Base-by-base conservation (phyloP, 306 rosid species). In the Quercus ilex region DNA sequence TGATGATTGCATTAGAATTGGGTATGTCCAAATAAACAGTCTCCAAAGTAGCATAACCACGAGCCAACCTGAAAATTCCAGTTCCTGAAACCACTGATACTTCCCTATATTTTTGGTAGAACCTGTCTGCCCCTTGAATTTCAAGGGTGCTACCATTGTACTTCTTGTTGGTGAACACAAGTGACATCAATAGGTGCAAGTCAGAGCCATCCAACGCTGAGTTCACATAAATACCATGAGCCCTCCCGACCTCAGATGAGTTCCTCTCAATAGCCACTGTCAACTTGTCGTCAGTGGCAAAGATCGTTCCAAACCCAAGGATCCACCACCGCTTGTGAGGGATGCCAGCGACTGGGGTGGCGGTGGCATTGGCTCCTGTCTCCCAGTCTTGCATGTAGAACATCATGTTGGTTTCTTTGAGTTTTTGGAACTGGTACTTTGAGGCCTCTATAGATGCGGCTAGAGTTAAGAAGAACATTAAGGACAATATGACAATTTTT, bases 81-180 rank as follows among this genome's bases (percentile, higher is more conserved):
- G 83, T 79, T 9, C 86, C 83, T 2, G 78, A 59, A 9, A 79
- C 78, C 15, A 75, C 83, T 1, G 81, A 75, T 6, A 75, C 62
- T 43, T 83, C 83, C 21, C 80, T 62, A 12, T 64, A 71, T 1
- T 4, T 1, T 77, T 74, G 75, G 35, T 74, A 79, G 6, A 64
- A 74, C 57, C 21, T 70, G 28, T 71, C 67, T 49, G 13, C 59
- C 10, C 87, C 84, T 76, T 71, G 87, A 13, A 83, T 33, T 57
- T 83, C 83, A 4, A 79, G 35, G 9, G 75, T 83, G 64, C 78
- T 79, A 59, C 83, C 81, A 25, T 79, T 75, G 75, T 76, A 75
- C 69, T 59, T 9, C 74, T 59, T 62, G 63, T 75, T 69, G 65
- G 21, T 59, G 65, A 59, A 59, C 25, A 59, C 65, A 59, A 59